phyloP scores from a whole-genome alignment of 2,329 filamentous ascomycete genomes.

The Bipolaris zeicola region DNA sequence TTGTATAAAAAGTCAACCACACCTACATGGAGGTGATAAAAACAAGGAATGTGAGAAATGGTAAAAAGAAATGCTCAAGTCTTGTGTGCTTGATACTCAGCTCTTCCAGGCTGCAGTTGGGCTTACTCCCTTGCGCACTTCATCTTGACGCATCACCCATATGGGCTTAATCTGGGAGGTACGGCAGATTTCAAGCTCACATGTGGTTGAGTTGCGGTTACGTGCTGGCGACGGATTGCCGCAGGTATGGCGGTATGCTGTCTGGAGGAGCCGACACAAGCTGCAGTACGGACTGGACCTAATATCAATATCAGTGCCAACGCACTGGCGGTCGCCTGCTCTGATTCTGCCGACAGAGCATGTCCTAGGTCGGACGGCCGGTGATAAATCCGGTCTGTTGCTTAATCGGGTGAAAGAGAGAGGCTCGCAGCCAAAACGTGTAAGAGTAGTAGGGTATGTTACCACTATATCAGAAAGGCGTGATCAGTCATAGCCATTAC shows the following conservation, averaged over 20 bases:
- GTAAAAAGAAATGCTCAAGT: constrained; percentile 3
- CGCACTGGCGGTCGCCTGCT: constrained; percentile 14
- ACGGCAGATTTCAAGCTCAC: background rate
- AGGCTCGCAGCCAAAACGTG: constrained; percentile 19
- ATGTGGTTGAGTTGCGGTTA: background rate
- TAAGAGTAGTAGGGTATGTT: constrained; percentile 1
- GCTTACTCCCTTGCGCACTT: background rate
- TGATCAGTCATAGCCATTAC: constrained; percentile 63
- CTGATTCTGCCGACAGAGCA: constrained; percentile 4
- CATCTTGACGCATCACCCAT: background rate
- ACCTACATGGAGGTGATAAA: background rate
- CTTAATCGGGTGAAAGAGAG: constrained; percentile 9
- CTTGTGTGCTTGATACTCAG: background rate
- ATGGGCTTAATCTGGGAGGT: background rate
- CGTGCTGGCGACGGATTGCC: background rate
- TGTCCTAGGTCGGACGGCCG: background rate
- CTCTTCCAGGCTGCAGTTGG: background rate
- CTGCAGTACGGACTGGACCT: constrained; percentile 8
- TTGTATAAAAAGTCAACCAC: background rate
- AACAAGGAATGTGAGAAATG: constrained; percentile 9
- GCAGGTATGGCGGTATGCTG: background rate
- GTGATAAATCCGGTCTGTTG: constrained; percentile 8
- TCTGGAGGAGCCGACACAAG: background rate
- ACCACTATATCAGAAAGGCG: constrained; percentile 5
- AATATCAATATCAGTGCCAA: constrained; percentile 16